A percentile compares a stretch with the other conserved stretches of the same genome.
Conservation (phyloP, 352 stramenopile species). For the Phytopythium ostracodes region DNA sequence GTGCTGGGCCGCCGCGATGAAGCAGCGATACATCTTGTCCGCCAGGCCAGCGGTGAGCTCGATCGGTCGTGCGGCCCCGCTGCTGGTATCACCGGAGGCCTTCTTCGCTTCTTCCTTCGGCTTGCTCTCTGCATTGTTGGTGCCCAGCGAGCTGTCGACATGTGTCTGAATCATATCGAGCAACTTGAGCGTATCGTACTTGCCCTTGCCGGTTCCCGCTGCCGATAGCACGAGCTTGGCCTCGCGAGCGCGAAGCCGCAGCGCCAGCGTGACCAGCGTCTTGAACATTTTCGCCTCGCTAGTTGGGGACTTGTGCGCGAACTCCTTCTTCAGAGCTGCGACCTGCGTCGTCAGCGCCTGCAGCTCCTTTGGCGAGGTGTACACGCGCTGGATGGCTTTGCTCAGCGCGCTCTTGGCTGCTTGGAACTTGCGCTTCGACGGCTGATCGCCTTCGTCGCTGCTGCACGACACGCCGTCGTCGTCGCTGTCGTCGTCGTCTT, state of each 20-base stretch:
- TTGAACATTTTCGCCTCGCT: constrained; percentile 69
- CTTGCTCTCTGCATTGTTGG: not conserved
- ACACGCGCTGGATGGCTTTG: constrained; percentile 29
- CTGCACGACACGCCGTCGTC: constrained; percentile 18
- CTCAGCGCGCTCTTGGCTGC: constrained; percentile 21
- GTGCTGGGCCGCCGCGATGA: constrained; percentile 57
- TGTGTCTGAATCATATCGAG: constrained; percentile 25
- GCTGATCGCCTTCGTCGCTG: constrained; percentile 37
- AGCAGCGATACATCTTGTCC: constrained; percentile 67
- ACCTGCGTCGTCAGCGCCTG: constrained; percentile 29
- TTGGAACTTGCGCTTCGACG: constrained; percentile 21
- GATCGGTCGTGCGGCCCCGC: too few relatives aligned
- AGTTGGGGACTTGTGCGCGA: constrained; percentile 17
- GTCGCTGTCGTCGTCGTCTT: constrained; percentile 23
- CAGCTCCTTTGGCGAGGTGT: constrained; percentile 32
- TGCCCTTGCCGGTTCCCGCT: constrained; percentile 20
- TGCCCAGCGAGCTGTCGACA: constrained; percentile 15
- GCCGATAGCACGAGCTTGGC: constrained; percentile 35
- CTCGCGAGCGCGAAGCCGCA: constrained; percentile 53
- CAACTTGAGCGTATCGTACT: constrained; percentile 23
- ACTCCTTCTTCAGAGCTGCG: constrained; percentile 15
- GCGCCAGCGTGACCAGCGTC: constrained; percentile 31
- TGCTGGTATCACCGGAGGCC: not conserved
- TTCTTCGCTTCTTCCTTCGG: constrained; percentile 1
- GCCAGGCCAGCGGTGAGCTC: constrained; percentile 15